Percentiles rank a stretch among this genome's conserved stretches.
These are phyloP conservation scores for Fusarium humuli DNA, from an alignment of 2,329 filamentous ascomycete species.

Conservation along the genomic window DNA sequence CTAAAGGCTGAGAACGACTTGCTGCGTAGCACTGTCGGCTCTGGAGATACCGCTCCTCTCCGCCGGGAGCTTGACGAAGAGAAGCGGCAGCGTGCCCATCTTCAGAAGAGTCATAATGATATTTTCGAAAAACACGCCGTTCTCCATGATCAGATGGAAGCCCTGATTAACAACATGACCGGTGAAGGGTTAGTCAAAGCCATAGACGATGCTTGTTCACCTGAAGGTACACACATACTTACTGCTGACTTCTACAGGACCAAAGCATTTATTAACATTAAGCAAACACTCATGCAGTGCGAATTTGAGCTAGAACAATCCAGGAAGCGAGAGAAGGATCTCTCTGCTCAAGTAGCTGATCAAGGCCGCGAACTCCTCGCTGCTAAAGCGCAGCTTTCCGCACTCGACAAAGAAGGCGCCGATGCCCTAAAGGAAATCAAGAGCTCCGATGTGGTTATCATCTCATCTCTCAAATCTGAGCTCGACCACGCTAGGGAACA, in stretches of 20 bases:
- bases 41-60: constrained; percentile 65
- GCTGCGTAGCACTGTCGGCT: constrained; percentile 65
- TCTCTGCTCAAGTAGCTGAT: constrained; percentile 64
- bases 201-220: constrained; percentile 48
- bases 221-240: constrained; percentile 53
- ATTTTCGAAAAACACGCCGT: constrained; percentile 69
- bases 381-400: constrained; percentile 65
- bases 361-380: constrained; percentile 67
- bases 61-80: constrained; percentile 68
- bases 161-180: constrained; percentile 63
- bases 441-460: constrained; percentile 68
- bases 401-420: constrained; percentile 65
- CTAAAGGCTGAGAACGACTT: constrained; percentile 72
- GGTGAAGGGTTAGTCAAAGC: constrained; percentile 66
- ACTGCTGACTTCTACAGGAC: constrained; percentile 62
- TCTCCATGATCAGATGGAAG: constrained; percentile 67
- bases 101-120: constrained; percentile 67
- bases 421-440: constrained; percentile 69
- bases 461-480: constrained; percentile 68
- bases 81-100: constrained; percentile 60
- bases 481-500: constrained; percentile 66
- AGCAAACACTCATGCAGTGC: constrained; percentile 59
- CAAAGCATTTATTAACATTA: constrained; percentile 64
- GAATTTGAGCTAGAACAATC: constrained; percentile 61
- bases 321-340: constrained; percentile 56